Conservation (phyloP, 176 grass and related monocot genomes). For the Ensete ventricosum region DNA sequence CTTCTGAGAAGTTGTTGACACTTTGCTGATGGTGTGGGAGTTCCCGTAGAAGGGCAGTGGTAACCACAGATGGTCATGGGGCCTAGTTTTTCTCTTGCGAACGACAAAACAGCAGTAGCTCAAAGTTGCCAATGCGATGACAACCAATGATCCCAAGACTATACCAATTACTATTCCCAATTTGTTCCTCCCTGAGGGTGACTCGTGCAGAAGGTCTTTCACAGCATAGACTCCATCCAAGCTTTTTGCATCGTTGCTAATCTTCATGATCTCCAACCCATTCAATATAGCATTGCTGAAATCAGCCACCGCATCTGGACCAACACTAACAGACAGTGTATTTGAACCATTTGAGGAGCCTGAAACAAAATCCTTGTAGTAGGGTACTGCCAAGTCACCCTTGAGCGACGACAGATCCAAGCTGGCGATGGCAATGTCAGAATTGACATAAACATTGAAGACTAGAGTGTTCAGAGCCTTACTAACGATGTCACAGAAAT, state of each 20-base stretch:
- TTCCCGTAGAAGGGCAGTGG: constrained; percentile 33
- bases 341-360: constrained; percentile 61
- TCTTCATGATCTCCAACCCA: constrained; percentile 93
- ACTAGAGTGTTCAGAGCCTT: constrained; percentile 41
- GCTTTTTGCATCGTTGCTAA: constrained; percentile 47
- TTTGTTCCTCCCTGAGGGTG: constrained; percentile 11
- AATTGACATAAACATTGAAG: constrained; percentile 76
- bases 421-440: constrained; percentile 30
- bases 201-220: constrained; percentile 9
- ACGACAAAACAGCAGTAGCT: constrained; percentile 13
- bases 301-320: constrained; percentile 41
- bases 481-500: constrained; percentile 95
- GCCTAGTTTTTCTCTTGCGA: constrained; percentile 16
- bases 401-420: constrained; percentile 54
- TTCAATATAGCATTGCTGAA: constrained; percentile 63
- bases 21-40: constrained; percentile 44
- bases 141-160: constrained; percentile 10
- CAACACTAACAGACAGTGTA: constrained; percentile 57
- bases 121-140: not conserved
- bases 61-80: constrained; percentile 38
- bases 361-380: constrained; percentile 66
- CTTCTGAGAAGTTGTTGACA: constrained; percentile 45
- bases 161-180: constrained; percentile 38
- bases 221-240: constrained; percentile 27
- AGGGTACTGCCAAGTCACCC: constrained; percentile 45